phyloP scores from a whole-genome alignment of 139 green algal genomes.

The Deuterostichococcus epilithicus region DNA sequence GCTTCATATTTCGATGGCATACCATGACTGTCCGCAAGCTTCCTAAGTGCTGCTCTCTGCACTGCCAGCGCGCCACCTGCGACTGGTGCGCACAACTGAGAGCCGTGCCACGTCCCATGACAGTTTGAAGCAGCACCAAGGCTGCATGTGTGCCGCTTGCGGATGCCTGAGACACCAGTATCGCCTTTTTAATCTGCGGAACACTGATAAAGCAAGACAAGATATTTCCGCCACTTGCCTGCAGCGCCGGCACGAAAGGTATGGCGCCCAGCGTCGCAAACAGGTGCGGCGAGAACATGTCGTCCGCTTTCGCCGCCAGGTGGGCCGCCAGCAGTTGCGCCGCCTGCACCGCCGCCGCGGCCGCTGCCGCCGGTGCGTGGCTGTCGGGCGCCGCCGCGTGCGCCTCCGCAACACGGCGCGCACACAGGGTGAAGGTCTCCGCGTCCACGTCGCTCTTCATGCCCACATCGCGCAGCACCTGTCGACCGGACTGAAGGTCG shows the following conservation, averaged over 20 bases:
- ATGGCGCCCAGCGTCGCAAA: background rate
- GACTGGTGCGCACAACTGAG: too few species aligned
- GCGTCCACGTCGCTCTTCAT: conserved; percentile 24
- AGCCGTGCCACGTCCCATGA: too few species aligned
- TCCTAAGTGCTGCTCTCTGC: too few species aligned
- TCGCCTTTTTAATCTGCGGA: too few species aligned
- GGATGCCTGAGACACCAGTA: too few species aligned
- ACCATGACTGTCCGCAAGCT: too few species aligned
- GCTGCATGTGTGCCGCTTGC: too few species aligned
- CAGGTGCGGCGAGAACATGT: background rate
- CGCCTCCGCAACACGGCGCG: conserved; percentile 24
- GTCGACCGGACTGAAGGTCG: background rate
- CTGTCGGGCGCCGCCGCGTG: background rate
- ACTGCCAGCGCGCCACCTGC: too few species aligned
- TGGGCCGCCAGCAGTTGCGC: conserved; percentile 14
- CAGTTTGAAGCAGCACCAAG: too few species aligned
- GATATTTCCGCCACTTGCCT: conserved; percentile 12
- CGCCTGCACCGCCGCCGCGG: background rate
- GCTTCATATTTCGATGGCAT: too few species aligned
- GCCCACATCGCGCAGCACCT: conserved; percentile 31
- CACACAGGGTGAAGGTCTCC: conserved; percentile 28
- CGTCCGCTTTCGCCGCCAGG: background rate
- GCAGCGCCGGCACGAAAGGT: conserved; percentile 16
- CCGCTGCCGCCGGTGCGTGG: background rate
- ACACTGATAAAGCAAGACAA: too few species aligned